phyloP scores from a whole-genome alignment of 176 grass and related monocot genomes.

The Oropetium thomaeum region DNA sequence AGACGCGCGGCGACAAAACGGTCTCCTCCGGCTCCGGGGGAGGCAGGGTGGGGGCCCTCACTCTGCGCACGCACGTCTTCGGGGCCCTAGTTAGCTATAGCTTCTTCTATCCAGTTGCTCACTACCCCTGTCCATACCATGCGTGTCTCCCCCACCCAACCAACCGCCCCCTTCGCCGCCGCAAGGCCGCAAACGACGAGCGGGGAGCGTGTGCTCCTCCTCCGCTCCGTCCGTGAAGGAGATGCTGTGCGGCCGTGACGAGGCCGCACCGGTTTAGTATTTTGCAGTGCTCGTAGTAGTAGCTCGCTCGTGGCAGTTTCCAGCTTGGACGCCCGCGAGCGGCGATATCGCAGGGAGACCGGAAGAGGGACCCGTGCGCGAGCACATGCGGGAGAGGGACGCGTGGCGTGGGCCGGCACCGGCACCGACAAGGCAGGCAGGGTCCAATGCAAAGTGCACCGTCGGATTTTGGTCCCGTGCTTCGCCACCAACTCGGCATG shows the following conservation, averaged over 20 bases:
- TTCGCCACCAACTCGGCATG: background rate
- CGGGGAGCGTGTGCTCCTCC: background rate
- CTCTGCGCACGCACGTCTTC: background rate
- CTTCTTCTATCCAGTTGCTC: background rate
- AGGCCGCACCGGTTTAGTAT: background rate
- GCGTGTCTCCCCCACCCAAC: no score
- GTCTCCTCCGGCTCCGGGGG: background rate
- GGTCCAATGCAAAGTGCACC: background rate
- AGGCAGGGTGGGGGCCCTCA: background rate
- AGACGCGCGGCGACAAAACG: conserved; percentile 22
- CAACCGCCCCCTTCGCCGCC: no score
- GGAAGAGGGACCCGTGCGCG: background rate
- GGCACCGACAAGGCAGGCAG: no score
- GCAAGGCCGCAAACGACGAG: conserved; percentile 6
- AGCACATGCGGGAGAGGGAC: background rate
- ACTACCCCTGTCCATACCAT: background rate
- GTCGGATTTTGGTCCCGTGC: background rate
- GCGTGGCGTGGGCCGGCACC: conserved; percentile 10
- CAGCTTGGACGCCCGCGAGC: background rate
- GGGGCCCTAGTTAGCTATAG: background rate
- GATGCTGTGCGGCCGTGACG: background rate
- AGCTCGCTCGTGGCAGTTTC: background rate
- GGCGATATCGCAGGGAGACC: no score
- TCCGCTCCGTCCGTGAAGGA: background rate
- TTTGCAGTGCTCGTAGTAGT: background rate